Base-by-base conservation (phyloP, 2,329 filamentous ascomycete genomes). In the Claviceps paspali region DNA sequence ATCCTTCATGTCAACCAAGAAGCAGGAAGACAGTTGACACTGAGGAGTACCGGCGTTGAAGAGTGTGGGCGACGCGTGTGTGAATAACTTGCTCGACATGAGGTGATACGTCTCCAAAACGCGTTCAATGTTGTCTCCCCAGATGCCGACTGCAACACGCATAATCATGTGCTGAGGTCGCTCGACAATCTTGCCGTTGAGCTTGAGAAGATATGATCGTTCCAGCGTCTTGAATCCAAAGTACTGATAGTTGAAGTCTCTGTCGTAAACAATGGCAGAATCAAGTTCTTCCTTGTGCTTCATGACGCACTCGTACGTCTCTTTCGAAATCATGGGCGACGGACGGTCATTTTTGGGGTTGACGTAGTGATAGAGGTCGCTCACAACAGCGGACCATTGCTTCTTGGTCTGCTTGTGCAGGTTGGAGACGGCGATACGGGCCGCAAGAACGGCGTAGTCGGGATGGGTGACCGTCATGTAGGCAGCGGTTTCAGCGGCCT, bases 351-450 rank as follows among this genome's bases (percentile, higher is more conserved):
- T 98, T 67, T 84, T 93, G 44, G 88, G 86, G 67, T 98, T 98
- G 62, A 93, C 68, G 61, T 95, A 98, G 67, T 91, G 73, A 66
- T 88, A 95, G 29, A 98, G 76, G 53, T 98, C 91, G 51, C 76
- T 79, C 51, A 98, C 74, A 42, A 98, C 91, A 35, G 84, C 70
- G n/a, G 91, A 96, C 69, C 92, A 98, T 59, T 96, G 88, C 73
- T 98, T 98, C 76, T 96, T 96, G 47, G 91, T 98, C 73, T 98
- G 91, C 68, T 98, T 98, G 79, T 98, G 91, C 42, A 98, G 81
- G 68, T 98, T 98, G 55, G 91, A 98, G 38, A 98, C 91, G 50
- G 91, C 91, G 56, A 98, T 96, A 65, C 91, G 87, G 48, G 91
- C 91, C 47, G 91, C 91, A 41, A 98, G 85, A 57, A 96, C 92